Percentiles rank a stretch among this genome's conserved stretches.
Conservation (phyloP, 2,329 filamentous ascomycete species). For the Aureobasidium sp. region DNA sequence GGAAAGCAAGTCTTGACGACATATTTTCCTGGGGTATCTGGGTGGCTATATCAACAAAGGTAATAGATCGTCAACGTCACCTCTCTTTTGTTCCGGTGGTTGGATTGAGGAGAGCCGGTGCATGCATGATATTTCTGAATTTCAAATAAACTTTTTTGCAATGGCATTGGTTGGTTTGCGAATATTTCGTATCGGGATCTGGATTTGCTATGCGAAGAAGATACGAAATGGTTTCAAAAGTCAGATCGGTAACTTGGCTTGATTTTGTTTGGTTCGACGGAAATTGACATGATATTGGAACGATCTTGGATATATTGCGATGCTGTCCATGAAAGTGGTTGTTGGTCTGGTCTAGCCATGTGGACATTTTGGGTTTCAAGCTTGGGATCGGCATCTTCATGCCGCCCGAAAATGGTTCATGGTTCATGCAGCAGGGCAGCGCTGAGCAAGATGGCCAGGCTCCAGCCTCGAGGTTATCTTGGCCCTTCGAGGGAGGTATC, state of each 20-base stretch:
- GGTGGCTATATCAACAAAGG: neutral
- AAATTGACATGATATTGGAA: neutral
- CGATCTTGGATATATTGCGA: neutral
- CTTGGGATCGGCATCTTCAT: neutral
- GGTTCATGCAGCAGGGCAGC: neutral
- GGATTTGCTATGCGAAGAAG: no score
- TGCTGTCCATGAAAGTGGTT: neutral
- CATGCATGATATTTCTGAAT: neutral
- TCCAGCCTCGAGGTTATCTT: neutral
- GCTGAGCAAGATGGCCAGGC: neutral
- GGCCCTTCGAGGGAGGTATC: neutral
- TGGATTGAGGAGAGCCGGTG: conserved; percentile 6
- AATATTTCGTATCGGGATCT: neutral
- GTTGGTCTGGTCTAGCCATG: neutral
- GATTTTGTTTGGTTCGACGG: neutral
- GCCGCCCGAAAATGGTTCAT: neutral
- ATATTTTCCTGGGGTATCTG: neutral
- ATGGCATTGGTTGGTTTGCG: neutral
- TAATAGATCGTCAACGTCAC: conserved; percentile 5
- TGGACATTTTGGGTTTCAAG: neutral
- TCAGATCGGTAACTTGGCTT: neutral
- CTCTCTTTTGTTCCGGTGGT: neutral
- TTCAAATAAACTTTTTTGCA: neutral
- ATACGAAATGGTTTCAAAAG: neutral
- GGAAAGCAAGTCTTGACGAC: conserved; percentile 8